Evolutionary conservation across 2,329 filamentous ascomycete species (phyloP), one percentile per base, ranked within the genome.

Genomic region (Alternaria conjuncta): DNA sequence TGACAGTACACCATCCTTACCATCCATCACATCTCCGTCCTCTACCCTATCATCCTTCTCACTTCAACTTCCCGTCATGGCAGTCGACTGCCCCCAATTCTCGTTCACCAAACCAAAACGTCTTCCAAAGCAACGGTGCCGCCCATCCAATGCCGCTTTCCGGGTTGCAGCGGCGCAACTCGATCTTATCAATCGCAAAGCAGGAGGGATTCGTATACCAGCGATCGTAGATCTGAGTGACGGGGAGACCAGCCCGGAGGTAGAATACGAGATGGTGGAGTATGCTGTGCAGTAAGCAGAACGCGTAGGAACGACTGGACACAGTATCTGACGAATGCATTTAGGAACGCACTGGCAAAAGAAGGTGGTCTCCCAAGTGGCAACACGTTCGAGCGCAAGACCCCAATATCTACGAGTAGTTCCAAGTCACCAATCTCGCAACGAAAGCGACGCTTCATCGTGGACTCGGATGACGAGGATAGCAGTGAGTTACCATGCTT

Each of bases 271-370:
- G 5, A 36, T 36, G 30, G 13, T 53, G 30, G 15, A 25, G 4
- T 6, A 9, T 12, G 49, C 49, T 2, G 49, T 20, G 2, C 30
- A 53, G 49, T 53, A 25, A 25, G 49, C 5, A 12, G 0, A 15
- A 9, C 12, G 21, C 36, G 8, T 4, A 0, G 0, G 15, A 20
- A 11, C 6, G 41, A 1, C 8, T 11, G 1, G 6, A 10, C 23
- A 15, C 15, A 44, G 3, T 21, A 2, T 3, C 36, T 55, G 9
- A 23, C 11, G 3, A 25, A n/a, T 2, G 1, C n/a, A 46, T 4
- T 30, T 2, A 46, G 44, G 9, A 45, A 10, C 13, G 54, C 20
- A 23, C 15, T 21, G 18, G 6, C 9, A 6, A 53, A 8, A 9
- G 9, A 53, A n/a, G 10, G 5, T 5, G 8, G 23, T 25, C 11